These are phyloP conservation scores for Leptodermis oblonga DNA, from an alignment of 257 asterid genomes.

Conservation along the genomic window DNA sequence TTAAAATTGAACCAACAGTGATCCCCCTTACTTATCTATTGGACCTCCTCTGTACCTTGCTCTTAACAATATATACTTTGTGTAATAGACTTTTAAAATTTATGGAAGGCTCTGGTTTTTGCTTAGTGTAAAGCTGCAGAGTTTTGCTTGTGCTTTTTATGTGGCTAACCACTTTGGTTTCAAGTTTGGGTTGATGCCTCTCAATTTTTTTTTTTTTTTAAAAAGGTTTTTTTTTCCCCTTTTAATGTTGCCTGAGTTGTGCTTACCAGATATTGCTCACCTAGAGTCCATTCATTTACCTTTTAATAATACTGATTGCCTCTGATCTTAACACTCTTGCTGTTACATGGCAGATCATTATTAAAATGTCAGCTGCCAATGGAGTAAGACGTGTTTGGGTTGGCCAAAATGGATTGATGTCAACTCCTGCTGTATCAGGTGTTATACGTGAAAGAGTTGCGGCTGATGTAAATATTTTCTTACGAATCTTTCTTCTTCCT, in stretches of 20 bases:
- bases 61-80: not conserved
- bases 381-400: conserved; percentile 97
- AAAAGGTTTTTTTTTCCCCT: no score
- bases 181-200: not conserved
- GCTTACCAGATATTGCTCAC: not conserved
- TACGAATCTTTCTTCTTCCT: conserved; percentile 12
- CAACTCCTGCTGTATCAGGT: conserved; percentile 95
- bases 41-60: not conserved
- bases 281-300: not conserved
- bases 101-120: not conserved
- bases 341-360: conserved; percentile 58
- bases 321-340: conserved; percentile 9
- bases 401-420: conserved; percentile 85
- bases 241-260: conserved; percentile 2
- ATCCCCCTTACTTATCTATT: not conserved
- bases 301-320: conserved; percentile 9
- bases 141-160: not conserved
- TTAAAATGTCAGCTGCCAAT: conserved; percentile 94
- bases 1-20: not conserved
- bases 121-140: not conserved
- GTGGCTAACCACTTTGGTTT: not conserved
- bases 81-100: not conserved
- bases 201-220: not conserved
- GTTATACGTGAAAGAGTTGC: conserved; percentile 87
- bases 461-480: conserved; percentile 59